Evolutionary conservation across 345 rosid genomes (phyloP).

Genomic region (Camelina neglecta): DNA sequence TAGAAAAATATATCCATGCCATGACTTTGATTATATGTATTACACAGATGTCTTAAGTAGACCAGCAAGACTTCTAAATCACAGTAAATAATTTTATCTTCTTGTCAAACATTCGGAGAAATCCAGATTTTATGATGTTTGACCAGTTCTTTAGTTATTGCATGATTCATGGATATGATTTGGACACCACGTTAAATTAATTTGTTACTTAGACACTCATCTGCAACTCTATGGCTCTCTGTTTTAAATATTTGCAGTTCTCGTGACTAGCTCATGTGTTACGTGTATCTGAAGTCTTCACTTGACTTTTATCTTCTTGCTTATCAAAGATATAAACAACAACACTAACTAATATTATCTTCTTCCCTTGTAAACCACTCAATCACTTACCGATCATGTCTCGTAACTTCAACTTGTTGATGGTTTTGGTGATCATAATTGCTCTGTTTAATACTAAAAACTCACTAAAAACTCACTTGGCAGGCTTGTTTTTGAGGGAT

Average conservation of each 20-base stretch:
- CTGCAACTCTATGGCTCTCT: slow-evolving; percentile 12
- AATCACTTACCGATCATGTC: slow-evolving; percentile 17
- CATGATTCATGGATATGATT: slow-evolving; percentile 2
- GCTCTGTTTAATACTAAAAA: slow-evolving; percentile 11
- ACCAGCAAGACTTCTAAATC: slow-evolving; percentile 2
- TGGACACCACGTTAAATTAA: slow-evolving; percentile 24
- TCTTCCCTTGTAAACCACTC: neutral
- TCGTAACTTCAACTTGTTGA: neutral
- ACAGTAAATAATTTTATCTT: neutral
- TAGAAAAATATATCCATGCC: neutral
- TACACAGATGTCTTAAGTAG: slow-evolving; percentile 18
- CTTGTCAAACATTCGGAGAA: neutral
- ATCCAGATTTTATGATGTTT: neutral
- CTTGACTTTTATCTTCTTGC: neutral
- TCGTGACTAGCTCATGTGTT: neutral
- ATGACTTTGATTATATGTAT: neutral
- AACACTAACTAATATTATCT: neutral
- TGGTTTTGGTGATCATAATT: neutral
- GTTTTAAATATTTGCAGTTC: neutral
- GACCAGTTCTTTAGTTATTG: neutral
- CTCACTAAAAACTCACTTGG: neutral
- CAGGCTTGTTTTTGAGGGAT: neutral
- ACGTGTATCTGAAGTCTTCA: neutral
- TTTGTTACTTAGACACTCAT: neutral
- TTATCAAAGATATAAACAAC: neutral